Evolutionary conservation across 148 eudicot genomes (phyloP), one percentile per base, ranked within the genome.

Genomic region (Heliosperma pusillum): DNA sequence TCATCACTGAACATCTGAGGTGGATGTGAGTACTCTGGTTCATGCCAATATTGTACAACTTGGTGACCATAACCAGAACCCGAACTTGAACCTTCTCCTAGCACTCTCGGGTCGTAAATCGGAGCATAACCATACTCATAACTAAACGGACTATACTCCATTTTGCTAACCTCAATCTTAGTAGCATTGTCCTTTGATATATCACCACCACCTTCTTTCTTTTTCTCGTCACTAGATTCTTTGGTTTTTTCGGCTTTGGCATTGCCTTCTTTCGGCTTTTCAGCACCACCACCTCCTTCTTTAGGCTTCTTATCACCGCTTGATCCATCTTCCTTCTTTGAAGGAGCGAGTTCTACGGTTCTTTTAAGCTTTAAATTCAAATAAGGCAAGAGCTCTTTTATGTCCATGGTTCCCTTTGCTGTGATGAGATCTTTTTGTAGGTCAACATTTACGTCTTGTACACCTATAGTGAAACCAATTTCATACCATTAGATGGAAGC

Each of bases 371-470:
- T 92, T 3, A 81, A 69, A 64, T 87, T 88, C 75, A 92, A 79
- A 85, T 85, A 90, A 2, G 89, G 82, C 17, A 80, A 77, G 24
- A 92, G 88, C 19, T 90, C 87, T 81, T 86, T 85, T 77, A 86
- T 79, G 71, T 92, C 74, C 93, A 89, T 88, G 12, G 89, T 84
- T 19, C 97, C 97, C 57, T 85, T 90, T 5, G 84, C 83, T 25
- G 88, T 89, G 74, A 88, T 81, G 62, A 72, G 24, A 72, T 92
- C 95, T 67, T 87, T 92, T 30, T 77, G 74, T 21, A 79, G 73
- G 73, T 92, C 93, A 13, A 86, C 84, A 45, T 70, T 82, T 17
- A 90, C 88, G 7, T 85, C 81, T 52, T 88, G 70, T 10, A 90
- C 93, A 67, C 96, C 97, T 92, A 82, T 65, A 50, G 24, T 30